Evolutionary conservation across 108 stramenopile species (phyloP).

Genomic region (Licmophora abbreviata): DNA sequence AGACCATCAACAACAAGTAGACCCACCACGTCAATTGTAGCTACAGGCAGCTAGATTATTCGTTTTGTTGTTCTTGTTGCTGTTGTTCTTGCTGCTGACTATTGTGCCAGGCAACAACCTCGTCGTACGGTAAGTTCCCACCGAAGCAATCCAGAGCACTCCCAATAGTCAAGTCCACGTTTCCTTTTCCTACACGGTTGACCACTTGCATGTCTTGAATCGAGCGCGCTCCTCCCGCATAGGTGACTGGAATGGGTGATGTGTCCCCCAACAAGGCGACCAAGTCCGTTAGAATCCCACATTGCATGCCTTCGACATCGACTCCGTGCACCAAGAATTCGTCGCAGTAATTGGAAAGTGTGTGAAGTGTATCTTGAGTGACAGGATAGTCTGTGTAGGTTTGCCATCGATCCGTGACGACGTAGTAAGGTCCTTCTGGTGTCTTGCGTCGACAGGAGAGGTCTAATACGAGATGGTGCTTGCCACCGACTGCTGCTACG

Average conservation of each 20-base stretch:
- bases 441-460: conserved; percentile 79
- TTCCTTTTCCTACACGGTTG: conserved; percentile 74
- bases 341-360: conserved; percentile 76
- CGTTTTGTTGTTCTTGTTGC: neutral
- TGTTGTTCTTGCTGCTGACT: conserved; percentile 17
- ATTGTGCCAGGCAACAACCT: conserved; percentile 92
- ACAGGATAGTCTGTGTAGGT: conserved; percentile 80
- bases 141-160: conserved; percentile 97
- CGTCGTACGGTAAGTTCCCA: conserved; percentile 81
- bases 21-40: too few species aligned
- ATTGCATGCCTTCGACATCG: conserved; percentile 94
- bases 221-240: conserved; percentile 92
- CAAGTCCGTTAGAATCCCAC: conserved; percentile 91
- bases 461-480: conserved; percentile 91
- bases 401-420: conserved; percentile 96
- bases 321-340: conserved; percentile 98
- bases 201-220: conserved; percentile 88
- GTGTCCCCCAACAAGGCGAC: conserved; percentile 78
- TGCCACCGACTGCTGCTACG: conserved; percentile 53
- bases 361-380: conserved; percentile 50
- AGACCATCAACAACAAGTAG: too few species aligned
- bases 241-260: conserved; percentile 91
- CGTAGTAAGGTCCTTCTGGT: conserved; percentile 60
- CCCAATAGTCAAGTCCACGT: conserved; percentile 95
- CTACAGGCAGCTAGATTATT: neutral